Conservation (phyloP, 1,139 yeast species). For the Suzukiozyma palmioleophila region DNA sequence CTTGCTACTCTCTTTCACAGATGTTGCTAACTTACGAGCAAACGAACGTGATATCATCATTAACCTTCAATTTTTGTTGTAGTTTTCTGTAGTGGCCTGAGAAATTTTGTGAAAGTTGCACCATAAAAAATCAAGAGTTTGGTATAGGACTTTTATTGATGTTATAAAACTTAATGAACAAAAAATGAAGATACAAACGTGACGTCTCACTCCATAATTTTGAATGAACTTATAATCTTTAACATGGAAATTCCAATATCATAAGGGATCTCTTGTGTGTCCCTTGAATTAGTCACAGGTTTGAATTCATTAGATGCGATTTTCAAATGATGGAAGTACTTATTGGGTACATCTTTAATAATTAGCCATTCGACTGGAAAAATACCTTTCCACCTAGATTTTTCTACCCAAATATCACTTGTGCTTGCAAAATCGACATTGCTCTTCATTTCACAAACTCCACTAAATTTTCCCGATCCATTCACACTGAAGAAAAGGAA, state of each 20-base stretch:
- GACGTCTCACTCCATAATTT: slow-evolving; percentile 9
- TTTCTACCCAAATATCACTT: slow-evolving; percentile 47
- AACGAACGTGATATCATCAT: slow-evolving; percentile 4
- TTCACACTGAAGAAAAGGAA: slow-evolving; percentile 56
- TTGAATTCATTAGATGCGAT: slow-evolving; percentile 44
- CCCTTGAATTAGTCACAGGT: slow-evolving; percentile 57
- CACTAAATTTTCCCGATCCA: slow-evolving; percentile 57
- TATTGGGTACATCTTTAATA: slow-evolving; percentile 49
- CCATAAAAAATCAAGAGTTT: neutral
- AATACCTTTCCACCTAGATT: slow-evolving; percentile 46
- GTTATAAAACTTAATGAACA: neutral
- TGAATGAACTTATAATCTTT: slow-evolving; percentile 34
- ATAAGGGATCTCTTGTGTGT: slow-evolving; percentile 50
- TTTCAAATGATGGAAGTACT: slow-evolving; percentile 38
- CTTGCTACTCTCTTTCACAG: neutral
- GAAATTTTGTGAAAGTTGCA: neutral
- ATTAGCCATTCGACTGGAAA: slow-evolving; percentile 52
- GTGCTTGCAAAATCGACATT: slow-evolving; percentile 31
- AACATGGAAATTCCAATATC: slow-evolving; percentile 47
- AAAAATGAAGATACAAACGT: neutral
- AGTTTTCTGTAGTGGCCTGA: neutral
- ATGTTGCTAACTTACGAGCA: slow-evolving; percentile 4
- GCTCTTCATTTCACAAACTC: slow-evolving; percentile 54
- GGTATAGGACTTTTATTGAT: neutral
- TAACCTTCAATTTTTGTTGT: neutral